These are phyloP conservation scores for Akanthomyces lecanii DNA, from an alignment of 2,329 filamentous ascomycete genomes.

Conservation along the genomic window DNA sequence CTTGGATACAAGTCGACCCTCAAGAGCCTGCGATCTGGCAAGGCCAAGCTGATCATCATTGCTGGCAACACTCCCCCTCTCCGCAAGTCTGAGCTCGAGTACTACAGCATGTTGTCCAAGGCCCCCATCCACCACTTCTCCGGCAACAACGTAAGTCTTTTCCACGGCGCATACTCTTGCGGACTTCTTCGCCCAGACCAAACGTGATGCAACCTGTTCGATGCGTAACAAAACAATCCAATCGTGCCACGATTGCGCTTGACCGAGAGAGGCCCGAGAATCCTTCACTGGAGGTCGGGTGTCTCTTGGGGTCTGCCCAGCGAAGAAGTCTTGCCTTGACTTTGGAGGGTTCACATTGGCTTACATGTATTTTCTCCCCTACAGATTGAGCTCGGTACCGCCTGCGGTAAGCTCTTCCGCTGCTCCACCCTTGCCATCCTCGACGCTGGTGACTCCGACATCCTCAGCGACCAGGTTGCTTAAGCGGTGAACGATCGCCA, in stretches of 20 bases:
- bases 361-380: slow-evolving; percentile 44
- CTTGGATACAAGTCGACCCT: slow-evolving; percentile 48
- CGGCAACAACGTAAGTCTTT: slow-evolving; percentile 91
- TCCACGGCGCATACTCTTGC: slow-evolving; percentile 25
- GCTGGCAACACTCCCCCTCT: slow-evolving; percentile 93
- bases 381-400: slow-evolving; percentile 96
- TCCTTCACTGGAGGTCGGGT: slow-evolving; percentile 15
- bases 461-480: slow-evolving; percentile 72
- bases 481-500: slow-evolving; percentile 36
- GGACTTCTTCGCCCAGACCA: slow-evolving; percentile 22
- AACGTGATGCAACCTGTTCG: slow-evolving; percentile 14
- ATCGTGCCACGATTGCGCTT: slow-evolving; percentile 17
- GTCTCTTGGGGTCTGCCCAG: slow-evolving; percentile 61
- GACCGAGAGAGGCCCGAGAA: background rate
- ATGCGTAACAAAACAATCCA: slow-evolving; percentile 17
- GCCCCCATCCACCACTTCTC: slow-evolving; percentile 95
- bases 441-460: slow-evolving; percentile 98
- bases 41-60: slow-evolving; percentile 98
- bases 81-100: slow-evolving; percentile 96
- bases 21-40: slow-evolving; percentile 88
- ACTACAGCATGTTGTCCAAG: slow-evolving; percentile 90
- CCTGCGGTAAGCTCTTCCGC: slow-evolving; percentile 98
- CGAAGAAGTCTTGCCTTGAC: slow-evolving; percentile 80
- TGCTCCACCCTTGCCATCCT: slow-evolving; percentile 96
- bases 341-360: slow-evolving; percentile 79